These are phyloP conservation scores for Puya raimondii DNA, from an alignment of 176 grass and related monocot species.

Conservation along the genomic window DNA sequence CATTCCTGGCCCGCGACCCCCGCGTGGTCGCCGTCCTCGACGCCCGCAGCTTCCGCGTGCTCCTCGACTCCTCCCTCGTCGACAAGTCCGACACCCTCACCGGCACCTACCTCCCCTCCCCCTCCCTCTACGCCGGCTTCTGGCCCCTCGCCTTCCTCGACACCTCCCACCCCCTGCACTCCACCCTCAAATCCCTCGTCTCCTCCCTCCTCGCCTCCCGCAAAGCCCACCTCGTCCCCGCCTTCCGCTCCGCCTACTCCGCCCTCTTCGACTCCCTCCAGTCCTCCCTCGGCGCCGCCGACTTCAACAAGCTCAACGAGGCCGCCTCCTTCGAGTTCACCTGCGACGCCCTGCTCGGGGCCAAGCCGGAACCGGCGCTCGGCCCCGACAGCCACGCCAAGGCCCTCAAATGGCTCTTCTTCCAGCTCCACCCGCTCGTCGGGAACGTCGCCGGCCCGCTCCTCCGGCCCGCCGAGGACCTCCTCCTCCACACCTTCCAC, in stretches of 20 bases:
- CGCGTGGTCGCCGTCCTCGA: slow-evolving; percentile 68
- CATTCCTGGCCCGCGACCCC: slow-evolving; percentile 34
- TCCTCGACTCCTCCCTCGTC: slow-evolving; percentile 46
- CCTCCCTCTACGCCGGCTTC: slow-evolving; percentile 45
- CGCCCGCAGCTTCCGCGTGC: slow-evolving; percentile 51
- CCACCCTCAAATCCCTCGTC: slow-evolving; percentile 39
- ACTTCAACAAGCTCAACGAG: slow-evolving; percentile 39
- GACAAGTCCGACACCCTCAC: slow-evolving; percentile 64
- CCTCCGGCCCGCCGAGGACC: slow-evolving; percentile 47
- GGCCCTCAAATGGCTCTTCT: slow-evolving; percentile 42
- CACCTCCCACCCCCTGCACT: slow-evolving; percentile 42
- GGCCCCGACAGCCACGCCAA: slow-evolving; percentile 18
- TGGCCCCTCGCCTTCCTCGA: slow-evolving; percentile 58
- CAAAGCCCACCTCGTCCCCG: slow-evolving; percentile 31
- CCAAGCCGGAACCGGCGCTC: slow-evolving; percentile 30
- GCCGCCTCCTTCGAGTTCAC: slow-evolving; percentile 45
- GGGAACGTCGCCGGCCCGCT: slow-evolving; percentile 10
- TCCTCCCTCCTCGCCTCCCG: slow-evolving; percentile 35
- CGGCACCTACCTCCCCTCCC: slow-evolving; percentile 56
- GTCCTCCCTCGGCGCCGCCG: background rate
- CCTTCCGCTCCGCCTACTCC: slow-evolving; percentile 28
- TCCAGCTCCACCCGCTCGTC: slow-evolving; percentile 61
- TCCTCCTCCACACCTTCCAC: slow-evolving; percentile 56
- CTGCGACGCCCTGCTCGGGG: slow-evolving; percentile 38
- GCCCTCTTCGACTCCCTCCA: slow-evolving; percentile 34